These are phyloP conservation scores for Zygnema circumcarinatum DNA, from an alignment of 139 green algal genomes.

Conservation along the genomic window DNA sequence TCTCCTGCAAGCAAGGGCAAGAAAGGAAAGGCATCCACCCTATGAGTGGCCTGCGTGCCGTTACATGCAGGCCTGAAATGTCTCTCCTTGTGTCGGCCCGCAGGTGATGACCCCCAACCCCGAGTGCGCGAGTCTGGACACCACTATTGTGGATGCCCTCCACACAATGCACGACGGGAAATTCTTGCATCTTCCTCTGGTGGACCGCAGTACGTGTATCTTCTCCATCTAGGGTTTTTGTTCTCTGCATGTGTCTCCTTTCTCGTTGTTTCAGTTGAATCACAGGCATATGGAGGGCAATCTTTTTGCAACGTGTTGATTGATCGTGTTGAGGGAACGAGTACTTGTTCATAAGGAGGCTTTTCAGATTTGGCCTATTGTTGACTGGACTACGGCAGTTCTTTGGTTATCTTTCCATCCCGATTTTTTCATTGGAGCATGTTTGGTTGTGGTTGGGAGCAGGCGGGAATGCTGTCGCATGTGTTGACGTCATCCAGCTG, in stretches of 20 bases:
- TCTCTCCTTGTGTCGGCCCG: neutral
- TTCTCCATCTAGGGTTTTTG: neutral
- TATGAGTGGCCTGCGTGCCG: no score
- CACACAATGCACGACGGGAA: conserved; percentile 63
- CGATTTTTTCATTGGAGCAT: no score
- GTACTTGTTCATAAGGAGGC: no score
- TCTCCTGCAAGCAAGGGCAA: no score
- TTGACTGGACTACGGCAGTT: no score
- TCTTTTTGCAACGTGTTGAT: no score
- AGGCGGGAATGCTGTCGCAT: conserved; percentile 35
- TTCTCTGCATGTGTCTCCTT: neutral
- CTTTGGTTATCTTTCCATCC: no score
- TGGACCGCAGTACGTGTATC: conserved; percentile 44
- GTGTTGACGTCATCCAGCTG: conserved; percentile 47
- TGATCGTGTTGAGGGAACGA: no score
- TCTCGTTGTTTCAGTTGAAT: neutral
- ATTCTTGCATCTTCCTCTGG: conserved; percentile 57
- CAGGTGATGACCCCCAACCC: conserved; percentile 63
- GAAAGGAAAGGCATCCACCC: no score
- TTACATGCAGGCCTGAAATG: no score
- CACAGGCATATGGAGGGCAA: neutral
- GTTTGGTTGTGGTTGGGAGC: neutral
- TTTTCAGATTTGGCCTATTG: no score
- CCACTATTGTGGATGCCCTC: conserved; percentile 61
- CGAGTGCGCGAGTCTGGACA: conserved; percentile 53